Evolutionary conservation across 2,329 filamentous ascomycete genomes (phyloP), one percentile per base, ranked within the genome.

Genomic region (Rhynchosporium agropyri): DNA sequence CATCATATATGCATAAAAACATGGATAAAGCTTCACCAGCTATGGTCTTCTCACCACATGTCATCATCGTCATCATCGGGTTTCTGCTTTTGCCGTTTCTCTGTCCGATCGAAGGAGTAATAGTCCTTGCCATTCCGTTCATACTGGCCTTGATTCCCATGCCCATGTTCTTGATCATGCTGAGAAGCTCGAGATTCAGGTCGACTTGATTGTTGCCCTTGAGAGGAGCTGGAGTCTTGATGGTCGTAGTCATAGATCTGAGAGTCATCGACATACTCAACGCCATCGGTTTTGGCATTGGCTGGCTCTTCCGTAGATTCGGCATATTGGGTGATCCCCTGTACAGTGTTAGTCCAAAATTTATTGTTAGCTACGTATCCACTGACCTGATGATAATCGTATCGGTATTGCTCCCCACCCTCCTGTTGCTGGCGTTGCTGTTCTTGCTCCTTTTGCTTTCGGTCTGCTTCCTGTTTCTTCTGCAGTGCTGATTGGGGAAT

Each of bases 401-500:
- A 75, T 58, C 69, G 67, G 60, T 76, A 74, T 59, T 73, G 69
- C 13, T 70, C 70, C 29, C 66, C 69, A 36, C 65, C 76, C 45
- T 71, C 68, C 46, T 68, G 73, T 46, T 71, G 67, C 66, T 73
- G 72, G 50, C 73, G 66, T 55, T 71, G 71, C 29, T 74, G 70
- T 65, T 76, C 74, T 64, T 75, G 69, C 65, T 80, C 76, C 58
- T 77, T 76, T 67, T 75, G 80, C 72, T 76, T 77, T 69, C 73
- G 79, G 68, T 84, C 83, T 60, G 86, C 83, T 65, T 87, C 83
- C 58, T 84, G 80, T 72, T 85, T 85, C 74, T 89, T 88, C 71
- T 92, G 92, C 42, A 90, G 87, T 15, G 82, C 80, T 58, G 90
- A 93, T 42, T 90, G 85, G n/a, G 91, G 91, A 49, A 96, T 88